phyloP scores from a whole-genome alignment of 345 rosid genomes.

The thale cress (Arabidopsis thaliana) region TAIR10.1 NC_003071.7:11540001-11540500 shows the following conservation, averaged over 20 bases:
- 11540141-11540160: conserved; percentile 56
- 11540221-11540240: conserved; percentile 86
- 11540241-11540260: conserved; percentile 84
- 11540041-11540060: conserved; percentile 76
- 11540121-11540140: not conserved
- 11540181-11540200: conserved; percentile 72
- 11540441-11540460: conserved; percentile 73
- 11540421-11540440: conserved; percentile 81
- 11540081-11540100: not conserved
- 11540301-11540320: conserved; percentile 6
- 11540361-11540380: conserved; percentile 88
- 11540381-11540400: conserved; percentile 87
- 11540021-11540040: conserved; percentile 74
- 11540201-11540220: conserved; percentile 72
- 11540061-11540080: conserved; percentile 11
- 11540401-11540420: conserved; percentile 82
- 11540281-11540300: conserved; percentile 1
- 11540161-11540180: conserved; percentile 70
- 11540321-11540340: conserved; percentile 4
- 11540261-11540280: conserved; percentile 13
- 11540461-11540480: conserved; percentile 83
- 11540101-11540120: not conserved
- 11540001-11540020: conserved; percentile 79
- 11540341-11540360: conserved; percentile 70
- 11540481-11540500: conserved; percentile 41